Base-by-base conservation (phyloP, 805 yeast species). In the Spathaspora gorwiae region DNA sequence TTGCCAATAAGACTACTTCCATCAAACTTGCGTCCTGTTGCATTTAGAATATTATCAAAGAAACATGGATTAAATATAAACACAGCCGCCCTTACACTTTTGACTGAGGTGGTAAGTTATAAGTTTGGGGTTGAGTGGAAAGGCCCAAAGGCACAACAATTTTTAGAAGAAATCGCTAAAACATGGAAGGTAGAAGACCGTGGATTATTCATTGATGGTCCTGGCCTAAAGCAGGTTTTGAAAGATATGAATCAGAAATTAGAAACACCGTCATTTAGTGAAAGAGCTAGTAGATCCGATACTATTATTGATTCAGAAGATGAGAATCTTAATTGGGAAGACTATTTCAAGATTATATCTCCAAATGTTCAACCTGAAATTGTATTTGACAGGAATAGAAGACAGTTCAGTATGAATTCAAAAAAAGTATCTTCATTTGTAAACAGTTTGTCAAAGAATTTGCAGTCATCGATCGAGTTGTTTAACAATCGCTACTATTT, bases 11-110 rank as follows among this genome's bases (percentile, higher is more conserved):
- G 76, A 46, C 78, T 92, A 1, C 86, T 82, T 43, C 88, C 97
- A 0, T 79, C 92, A 0, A 87, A 87, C 56, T 69, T 94, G 37
- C 77, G 99, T 38, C 99, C 99, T 1, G 68, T 92, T 40, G 97
- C 97, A 0, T 94, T 90, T 62, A 72, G 99, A 35, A 79, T 92
- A 1, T 64, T 94, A 7, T 87, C 98, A 5, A 92, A 90, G 64
- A 94, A 92, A 59, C 92, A 89, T 60, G 97, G 97, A 0, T 75
- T 94, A 27, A 90, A 90, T 61, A 78, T 94, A 51, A 89, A 92
- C 56, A 83, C 97, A 0, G 83, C 86, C 51, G 98, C 97, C 0
- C 69, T 94, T 12, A 77, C 73, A 37, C 76, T 77, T 1, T 66
- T 94, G 30, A 87, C 97, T 1, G 81, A 80, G n/a, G 76, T 80